Evolutionary conservation across 2,329 filamentous ascomycete species (phyloP), one percentile per base, ranked within the genome.

Genomic region (Diaporthe aspalathi): DNA sequence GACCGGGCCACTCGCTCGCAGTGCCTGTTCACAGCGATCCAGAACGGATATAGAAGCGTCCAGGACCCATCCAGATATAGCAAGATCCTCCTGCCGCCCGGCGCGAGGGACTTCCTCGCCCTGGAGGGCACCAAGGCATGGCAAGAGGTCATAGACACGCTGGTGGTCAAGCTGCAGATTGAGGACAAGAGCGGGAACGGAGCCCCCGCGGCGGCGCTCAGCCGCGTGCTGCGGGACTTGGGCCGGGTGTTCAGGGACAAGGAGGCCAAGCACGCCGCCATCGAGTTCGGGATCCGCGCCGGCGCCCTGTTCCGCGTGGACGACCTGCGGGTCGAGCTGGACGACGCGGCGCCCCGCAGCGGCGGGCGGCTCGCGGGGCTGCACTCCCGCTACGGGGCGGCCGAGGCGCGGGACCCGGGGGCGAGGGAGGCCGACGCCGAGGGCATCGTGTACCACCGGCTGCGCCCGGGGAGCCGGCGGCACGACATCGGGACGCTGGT

Each of bases 391-490:
- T 80, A 81, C 45, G 82, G 84, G 49, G 73, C 74, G 54, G 17
- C 43, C 1, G 67, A 72, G 0, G 76, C 80, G 1, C 83, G 83
- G 45, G 74, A 81, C 0, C 62, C 74, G 0, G 79, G 80, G 32
- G 83, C 82, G 63, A 73, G 80, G 0, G 80, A 82, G 45, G 83
- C 86, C 1, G 81, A 84, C 22, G 85, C 87, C 71, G 84, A 91
- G 71, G 93, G 93, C 4, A 94, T 97, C 75, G 92, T 96, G 0
- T 97, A 95, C 79, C 87, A 97, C 74, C 91, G 89, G 76, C 63
- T 73, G n/a, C 81, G 87, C 70, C 75, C 80, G 1, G 84, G 86
- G 2, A 78, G 84, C 68, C 89, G 86, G 67, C 8, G n/a, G n/a
- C 16, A 47, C 69, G 90, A 90, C 73, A 91, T 97, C 67, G 94